Evolutionary conservation across 225 moss, liverwort and hornwort genomes (phyloP), one percentile per base, ranked within the genome.

Genomic region (Antitrichia curtipendula): DNA sequence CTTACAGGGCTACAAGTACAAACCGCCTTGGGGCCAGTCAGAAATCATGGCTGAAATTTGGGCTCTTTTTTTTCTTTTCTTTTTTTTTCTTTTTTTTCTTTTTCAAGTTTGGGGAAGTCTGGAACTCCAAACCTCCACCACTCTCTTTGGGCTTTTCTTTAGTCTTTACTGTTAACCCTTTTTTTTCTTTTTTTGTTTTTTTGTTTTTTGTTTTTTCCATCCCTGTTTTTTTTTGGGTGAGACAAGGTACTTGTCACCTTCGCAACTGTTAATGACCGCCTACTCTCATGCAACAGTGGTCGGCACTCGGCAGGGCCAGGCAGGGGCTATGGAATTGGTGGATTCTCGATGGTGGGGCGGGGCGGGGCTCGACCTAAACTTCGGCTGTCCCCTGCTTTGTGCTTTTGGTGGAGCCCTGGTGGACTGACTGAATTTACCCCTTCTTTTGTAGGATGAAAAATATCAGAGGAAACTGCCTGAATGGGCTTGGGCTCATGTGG

Each of bases 11-110:
- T 22, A 38, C 83, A 69, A 34, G 70, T 59, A 78, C 80, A 28
- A 27, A 85, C 68, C 20, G 41, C 32, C 47, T 72, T 32, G 5
- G 65, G 65, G 45, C 16, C 3, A 75, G 91, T 80, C 87, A 75
- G 87, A 87, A 91, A 91, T 84, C 69, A 84, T 81, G 89, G 86
- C 90, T 83, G 82, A 86, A 90, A 72, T 65, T 65, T 18, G 17
- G 34, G 34, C 43, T 40, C 6, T 2, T 6, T 5, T 34, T 19
- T 75, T 12, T 21, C n/a, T n/a, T n/a, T n/a, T n/a, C n/a, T n/a
- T 2, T 6, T 5, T 34, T 19, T 75, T 12, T 21, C 43, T 40
- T 7, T 2, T 6, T 5, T 34, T 19, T 75, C 7, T 21, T 36
- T 9, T 13, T 10, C 1, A 2, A 4, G 5, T 11, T 73, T 28